Evolutionary conservation across 345 rosid genomes (phyloP).

Genomic region (Euphorbia tirucalli): DNA sequence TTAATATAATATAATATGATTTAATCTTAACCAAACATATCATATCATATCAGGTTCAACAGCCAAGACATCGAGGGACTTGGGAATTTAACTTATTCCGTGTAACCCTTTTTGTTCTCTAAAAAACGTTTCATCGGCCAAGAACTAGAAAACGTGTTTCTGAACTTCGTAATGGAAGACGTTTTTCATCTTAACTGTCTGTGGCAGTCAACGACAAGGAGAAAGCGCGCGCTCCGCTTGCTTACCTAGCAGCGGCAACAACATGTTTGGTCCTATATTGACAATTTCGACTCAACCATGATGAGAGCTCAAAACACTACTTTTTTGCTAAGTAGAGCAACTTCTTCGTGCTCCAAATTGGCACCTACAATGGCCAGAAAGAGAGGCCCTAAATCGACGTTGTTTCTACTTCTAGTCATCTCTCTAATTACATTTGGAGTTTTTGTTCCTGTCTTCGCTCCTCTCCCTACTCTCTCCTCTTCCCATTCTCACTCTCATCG

Average conservation of each 20-base stretch:
- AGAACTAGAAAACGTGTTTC: too few species aligned
- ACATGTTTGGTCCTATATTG: too few species aligned
- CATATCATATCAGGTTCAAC: too few species aligned
- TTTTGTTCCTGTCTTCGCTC: conserved; percentile 60
- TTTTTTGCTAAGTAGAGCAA: too few species aligned
- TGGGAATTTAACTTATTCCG: too few species aligned
- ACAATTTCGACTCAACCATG: background rate
- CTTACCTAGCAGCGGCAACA: background rate
- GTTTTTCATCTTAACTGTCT: background rate
- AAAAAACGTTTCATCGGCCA: too few species aligned
- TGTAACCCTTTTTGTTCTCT: too few species aligned
- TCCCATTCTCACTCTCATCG: conserved; percentile 15
- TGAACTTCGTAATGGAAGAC: too few species aligned
- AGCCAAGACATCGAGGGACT: too few species aligned
- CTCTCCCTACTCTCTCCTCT: conserved; percentile 54
- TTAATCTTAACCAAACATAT: too few species aligned
- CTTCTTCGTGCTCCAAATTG: background rate
- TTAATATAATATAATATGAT: too few species aligned
- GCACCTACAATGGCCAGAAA: conserved; percentile 37
- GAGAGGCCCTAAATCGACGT: conserved; percentile 31
- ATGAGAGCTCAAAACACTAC: too few species aligned
- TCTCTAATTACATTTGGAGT: conserved; percentile 39
- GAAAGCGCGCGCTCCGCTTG: background rate
- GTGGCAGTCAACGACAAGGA: background rate
- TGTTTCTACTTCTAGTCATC: conserved; percentile 38